These are phyloP conservation scores for Fusarium ambrosium DNA, from an alignment of 2,329 filamentous ascomycete genomes.

Conservation along the genomic window DNA sequence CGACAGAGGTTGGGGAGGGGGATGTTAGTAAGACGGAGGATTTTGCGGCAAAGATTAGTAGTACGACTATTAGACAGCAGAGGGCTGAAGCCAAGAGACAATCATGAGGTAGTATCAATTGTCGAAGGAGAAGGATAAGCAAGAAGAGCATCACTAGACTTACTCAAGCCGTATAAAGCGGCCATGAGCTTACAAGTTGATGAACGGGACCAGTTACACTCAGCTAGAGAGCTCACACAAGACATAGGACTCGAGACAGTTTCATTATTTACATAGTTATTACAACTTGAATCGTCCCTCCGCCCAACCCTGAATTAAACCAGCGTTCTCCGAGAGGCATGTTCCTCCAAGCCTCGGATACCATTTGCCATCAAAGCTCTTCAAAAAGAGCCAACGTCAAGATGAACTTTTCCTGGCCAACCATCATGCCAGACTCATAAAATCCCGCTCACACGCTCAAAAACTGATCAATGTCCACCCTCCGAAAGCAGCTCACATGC, in stretches of 20 bases:
- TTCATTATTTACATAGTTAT: background rate
- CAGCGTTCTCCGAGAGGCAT: background rate
- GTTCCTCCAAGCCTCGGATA: background rate
- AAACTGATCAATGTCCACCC: slow-evolving; percentile 71
- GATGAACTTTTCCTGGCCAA: too few relatives aligned
- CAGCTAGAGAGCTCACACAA: background rate
- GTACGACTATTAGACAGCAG: slow-evolving; percentile 80
- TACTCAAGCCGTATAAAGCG: background rate
- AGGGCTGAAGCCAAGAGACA: slow-evolving; percentile 53
- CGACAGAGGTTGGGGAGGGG: slow-evolving; percentile 54
- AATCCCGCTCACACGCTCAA: slow-evolving; percentile 40
- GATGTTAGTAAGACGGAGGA: slow-evolving; percentile 62
- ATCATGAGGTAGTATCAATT: background rate
- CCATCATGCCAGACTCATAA: too few relatives aligned
- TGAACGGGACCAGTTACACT: background rate
- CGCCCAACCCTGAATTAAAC: background rate
- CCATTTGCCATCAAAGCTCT: too few relatives aligned
- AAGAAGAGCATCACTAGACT: background rate
- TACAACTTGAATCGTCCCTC: background rate
- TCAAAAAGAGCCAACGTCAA: too few relatives aligned
- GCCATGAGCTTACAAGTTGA: background rate
- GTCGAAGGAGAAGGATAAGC: background rate
- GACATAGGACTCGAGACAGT: background rate
- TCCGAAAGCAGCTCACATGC: slow-evolving; percentile 72
- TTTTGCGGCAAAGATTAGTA: slow-evolving; percentile 90